phyloP scores from a whole-genome alignment of 1,284 basidiomycete species.

The Vanrija sp. region DNA sequence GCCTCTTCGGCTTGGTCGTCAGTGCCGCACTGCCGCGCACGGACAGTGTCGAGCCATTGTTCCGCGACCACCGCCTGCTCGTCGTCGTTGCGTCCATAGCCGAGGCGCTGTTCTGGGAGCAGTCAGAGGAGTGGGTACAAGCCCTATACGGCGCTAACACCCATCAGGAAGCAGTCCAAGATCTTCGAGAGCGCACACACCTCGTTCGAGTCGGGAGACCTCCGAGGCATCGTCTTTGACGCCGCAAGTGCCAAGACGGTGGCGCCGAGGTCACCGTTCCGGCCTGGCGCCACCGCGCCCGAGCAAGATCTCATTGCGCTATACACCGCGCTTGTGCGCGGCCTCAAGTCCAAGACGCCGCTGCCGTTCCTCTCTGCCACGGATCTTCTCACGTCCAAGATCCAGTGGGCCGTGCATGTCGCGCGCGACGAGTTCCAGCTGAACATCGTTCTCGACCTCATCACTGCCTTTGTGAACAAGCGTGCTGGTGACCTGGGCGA shows the following conservation, averaged over 20 bases:
- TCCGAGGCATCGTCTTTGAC: slow-evolving; percentile 56
- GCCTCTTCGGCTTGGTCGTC: slow-evolving; percentile 67
- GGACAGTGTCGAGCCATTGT: slow-evolving; percentile 42
- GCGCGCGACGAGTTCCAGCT: slow-evolving; percentile 59
- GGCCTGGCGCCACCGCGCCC: slow-evolving; percentile 8
- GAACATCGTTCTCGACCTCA: slow-evolving; percentile 58
- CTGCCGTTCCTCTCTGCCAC: slow-evolving; percentile 22
- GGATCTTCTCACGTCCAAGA: slow-evolving; percentile 56
- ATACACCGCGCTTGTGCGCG: slow-evolving; percentile 63
- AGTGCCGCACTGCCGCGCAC: slow-evolving; percentile 50
- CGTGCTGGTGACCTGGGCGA: slow-evolving; percentile 55
- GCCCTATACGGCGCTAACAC: slow-evolving; percentile 1
- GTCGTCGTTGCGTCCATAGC: slow-evolving; percentile 62
- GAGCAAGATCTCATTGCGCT: slow-evolving; percentile 64
- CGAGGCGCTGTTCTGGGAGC: slow-evolving; percentile 63
- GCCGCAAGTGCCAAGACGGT: slow-evolving; percentile 37
- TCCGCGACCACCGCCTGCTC: slow-evolving; percentile 64
- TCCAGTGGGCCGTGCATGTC: slow-evolving; percentile 59
- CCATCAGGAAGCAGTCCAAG: slow-evolving; percentile 54
- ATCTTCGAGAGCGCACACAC: slow-evolving; percentile 57
- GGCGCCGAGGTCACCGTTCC: slow-evolving; percentile 1
- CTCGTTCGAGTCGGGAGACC: slow-evolving; percentile 61
- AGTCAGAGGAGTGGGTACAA: slow-evolving; percentile 59
- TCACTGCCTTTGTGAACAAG: slow-evolving; percentile 73
- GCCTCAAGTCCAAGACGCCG: slow-evolving; percentile 55